These are phyloP conservation scores for Xylaria arbuscula DNA, from an alignment of 2,329 filamentous ascomycete genomes.

Conservation along the genomic window DNA sequence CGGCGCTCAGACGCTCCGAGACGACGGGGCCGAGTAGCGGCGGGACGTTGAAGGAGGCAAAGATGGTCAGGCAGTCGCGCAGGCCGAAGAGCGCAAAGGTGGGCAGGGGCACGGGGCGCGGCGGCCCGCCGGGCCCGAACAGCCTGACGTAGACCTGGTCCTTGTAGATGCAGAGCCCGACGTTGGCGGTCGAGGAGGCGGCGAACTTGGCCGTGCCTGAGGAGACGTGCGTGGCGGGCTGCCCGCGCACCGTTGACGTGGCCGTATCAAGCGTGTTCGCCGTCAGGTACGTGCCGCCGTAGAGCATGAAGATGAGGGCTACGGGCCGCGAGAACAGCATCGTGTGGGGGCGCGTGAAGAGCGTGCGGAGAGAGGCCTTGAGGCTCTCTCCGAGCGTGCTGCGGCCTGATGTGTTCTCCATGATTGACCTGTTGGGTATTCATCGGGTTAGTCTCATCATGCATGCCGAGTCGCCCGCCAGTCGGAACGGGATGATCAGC, in stretches of 20 bases:
- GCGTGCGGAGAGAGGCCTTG: slow-evolving; percentile 64
- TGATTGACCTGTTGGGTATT: slow-evolving; percentile 70
- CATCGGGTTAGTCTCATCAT: slow-evolving; percentile 14
- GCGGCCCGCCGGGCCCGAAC: slow-evolving; percentile 72
- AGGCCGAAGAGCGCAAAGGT: slow-evolving; percentile 83
- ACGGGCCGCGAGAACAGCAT: slow-evolving; percentile 75
- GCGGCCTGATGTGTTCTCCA: slow-evolving; percentile 82
- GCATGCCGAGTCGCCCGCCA: not conserved
- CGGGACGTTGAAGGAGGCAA: slow-evolving; percentile 91
- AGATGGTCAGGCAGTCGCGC: slow-evolving; percentile 89
- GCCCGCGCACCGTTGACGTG: slow-evolving; percentile 70
- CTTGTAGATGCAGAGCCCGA: slow-evolving; percentile 88
- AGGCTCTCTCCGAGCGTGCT: slow-evolving; percentile 69
- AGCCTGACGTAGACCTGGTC: slow-evolving; percentile 86
- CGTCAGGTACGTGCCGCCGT: slow-evolving; percentile 89
- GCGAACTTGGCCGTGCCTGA: slow-evolving; percentile 83
- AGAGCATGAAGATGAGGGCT: slow-evolving; percentile 77
- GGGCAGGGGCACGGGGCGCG: slow-evolving; percentile 71
- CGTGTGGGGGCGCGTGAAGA: slow-evolving; percentile 69
- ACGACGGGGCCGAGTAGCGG: slow-evolving; percentile 78
- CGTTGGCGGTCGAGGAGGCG: slow-evolving; percentile 83
- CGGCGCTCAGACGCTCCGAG: slow-evolving; percentile 63
- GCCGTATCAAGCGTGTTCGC: slow-evolving; percentile 89
- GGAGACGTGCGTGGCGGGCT: slow-evolving; percentile 71
- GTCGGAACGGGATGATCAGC: not conserved